Base-by-base conservation (phyloP, 306 rosid species). In the Lathyrus sativus region DNA sequence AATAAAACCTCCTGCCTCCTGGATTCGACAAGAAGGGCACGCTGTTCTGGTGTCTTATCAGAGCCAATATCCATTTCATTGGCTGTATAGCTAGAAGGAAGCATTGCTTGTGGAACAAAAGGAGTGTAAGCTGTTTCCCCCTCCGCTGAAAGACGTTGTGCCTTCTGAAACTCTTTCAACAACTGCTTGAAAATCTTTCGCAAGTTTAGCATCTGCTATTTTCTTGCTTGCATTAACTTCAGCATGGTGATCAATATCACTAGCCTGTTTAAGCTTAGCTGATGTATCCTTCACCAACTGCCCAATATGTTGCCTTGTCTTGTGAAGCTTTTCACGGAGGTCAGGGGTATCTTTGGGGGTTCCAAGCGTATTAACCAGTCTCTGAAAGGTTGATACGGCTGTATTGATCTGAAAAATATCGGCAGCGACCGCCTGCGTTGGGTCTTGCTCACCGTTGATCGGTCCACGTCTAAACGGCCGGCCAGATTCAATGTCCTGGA, bases 321-420 rank as follows among this genome's bases (percentile, higher is more conserved):
- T 93, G 80, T 83, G 98, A 84, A 93, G 91, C 87, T 93, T 93
- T 37, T 93, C 97, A 11, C 98, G 98, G 31, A 93, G 90, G 69
- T 90, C 98, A 11, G 90, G 91, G 33, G 98, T 93, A 67, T 93
- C 98, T 64, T 93, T 93, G 0, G 98, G 98, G 59, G 98, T 93
- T 22, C 98, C 98, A 50, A 93, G 85, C 77, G 98, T 93, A 80
- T 93, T 93, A 69, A 93, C 98, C 43, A 86, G 98, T 63, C 98
- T 82, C 89, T 93, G 98, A 66, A 93, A 93, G 22, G 98, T 88
- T 38, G 95, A 85, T 1, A 93, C 98, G 29, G 97, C 96, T 28
- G 98, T 93, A 72, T 87, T 93, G 89, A 93, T 93, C 96, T 93
- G 97, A 68, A 93, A 93, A 53, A 93, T 85, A 26, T 97, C 98